Base-by-base conservation (phyloP, 352 stramenopile genomes). In the Globisporangium megalacanthum region DNA sequence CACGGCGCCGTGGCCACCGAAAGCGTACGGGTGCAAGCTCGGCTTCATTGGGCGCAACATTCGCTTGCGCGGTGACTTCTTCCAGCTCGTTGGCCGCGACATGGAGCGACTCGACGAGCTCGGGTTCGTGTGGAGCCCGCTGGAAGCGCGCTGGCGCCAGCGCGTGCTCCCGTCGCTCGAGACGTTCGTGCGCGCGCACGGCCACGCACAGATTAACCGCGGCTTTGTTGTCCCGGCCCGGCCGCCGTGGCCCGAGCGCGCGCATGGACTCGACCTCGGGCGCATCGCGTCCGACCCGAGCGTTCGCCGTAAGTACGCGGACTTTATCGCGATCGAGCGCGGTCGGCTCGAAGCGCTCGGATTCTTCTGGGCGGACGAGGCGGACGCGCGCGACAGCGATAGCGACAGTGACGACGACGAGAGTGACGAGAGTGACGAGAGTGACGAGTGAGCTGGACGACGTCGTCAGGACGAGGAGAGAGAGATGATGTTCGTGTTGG, bases 21-120 rank as follows among this genome's bases (percentile, higher is more conserved):
- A 44, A 9, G 68, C 66, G 35, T 75, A 69, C 64, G 74, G 73
- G 14, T 53, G 72, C 33, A 58, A 69, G 6, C 65, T 89, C 46
- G 79, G 79, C 29, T 80, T 73, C 47, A 73, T 84, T 55, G 79
- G 79, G 20, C 64, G 67, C 31, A 81, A 86, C 58, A 84, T 88
- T 53, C 69, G 72, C 14, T 68, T 62, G 41, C 65, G 74, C 33
- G 71, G 69, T 39, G 67, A 83, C 41, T 86, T 70, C 49, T 72
- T 74, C 46, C 39, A 68, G 14, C 77, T 86, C 55, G 63, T 88
- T 54, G 66, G 68, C n/a, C 65, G 67, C 37, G 74, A 85, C 52
- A 60, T 64, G 47, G 64, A 75, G 31, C 64, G 58, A 11, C 66
- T 89, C 3, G 68, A 87, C 17, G 46, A 64, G 8, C 70, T 91